A percentile compares a stretch with the other conserved stretches of the same genome.
phyloP scores from a whole-genome alignment of 768 basidiomycete genomes.

The Amanita polypyramis region DNA sequence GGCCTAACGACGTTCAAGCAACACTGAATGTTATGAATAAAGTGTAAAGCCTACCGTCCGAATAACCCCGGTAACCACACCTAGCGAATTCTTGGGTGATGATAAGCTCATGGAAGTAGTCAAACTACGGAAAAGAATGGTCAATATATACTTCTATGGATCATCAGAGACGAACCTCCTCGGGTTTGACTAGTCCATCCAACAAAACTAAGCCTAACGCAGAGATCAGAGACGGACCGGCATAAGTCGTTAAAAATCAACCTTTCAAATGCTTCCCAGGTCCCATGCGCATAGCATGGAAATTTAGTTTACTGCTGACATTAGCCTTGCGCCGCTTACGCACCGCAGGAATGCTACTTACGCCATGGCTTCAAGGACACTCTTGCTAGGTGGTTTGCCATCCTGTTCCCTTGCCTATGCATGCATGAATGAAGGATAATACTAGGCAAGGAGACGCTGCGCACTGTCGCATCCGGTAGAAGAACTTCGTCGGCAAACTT shows the following conservation, averaged over 20 bases:
- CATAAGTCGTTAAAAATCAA: not conserved
- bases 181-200: slow-evolving; percentile 71
- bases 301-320: slow-evolving; percentile 40
- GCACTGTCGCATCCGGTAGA: slow-evolving; percentile 39
- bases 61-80: slow-evolving; percentile 67
- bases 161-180: slow-evolving; percentile 38
- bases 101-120: slow-evolving; percentile 86
- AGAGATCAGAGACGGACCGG: not conserved
- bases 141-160: slow-evolving; percentile 3
- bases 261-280: slow-evolving; percentile 82
- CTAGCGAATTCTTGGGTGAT: slow-evolving; percentile 70
- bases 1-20: slow-evolving; percentile 18
- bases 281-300: slow-evolving; percentile 90
- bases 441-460: slow-evolving; percentile 7
- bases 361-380: slow-evolving; percentile 71
- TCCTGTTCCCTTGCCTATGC: slow-evolving; percentile 68
- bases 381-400: slow-evolving; percentile 77
- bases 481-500: slow-evolving; percentile 68
- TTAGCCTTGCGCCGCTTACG: slow-evolving; percentile 38
- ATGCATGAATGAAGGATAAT: slow-evolving; percentile 21
- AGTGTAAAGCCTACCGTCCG: slow-evolving; percentile 43
- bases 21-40: not conserved
- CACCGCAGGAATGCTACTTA: slow-evolving; percentile 18
- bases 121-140: slow-evolving; percentile 39
- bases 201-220: slow-evolving; percentile 54